phyloP scores from a whole-genome alignment of 371 early-diverging fungal genomes.

The Chytridiales sp. region DNA sequence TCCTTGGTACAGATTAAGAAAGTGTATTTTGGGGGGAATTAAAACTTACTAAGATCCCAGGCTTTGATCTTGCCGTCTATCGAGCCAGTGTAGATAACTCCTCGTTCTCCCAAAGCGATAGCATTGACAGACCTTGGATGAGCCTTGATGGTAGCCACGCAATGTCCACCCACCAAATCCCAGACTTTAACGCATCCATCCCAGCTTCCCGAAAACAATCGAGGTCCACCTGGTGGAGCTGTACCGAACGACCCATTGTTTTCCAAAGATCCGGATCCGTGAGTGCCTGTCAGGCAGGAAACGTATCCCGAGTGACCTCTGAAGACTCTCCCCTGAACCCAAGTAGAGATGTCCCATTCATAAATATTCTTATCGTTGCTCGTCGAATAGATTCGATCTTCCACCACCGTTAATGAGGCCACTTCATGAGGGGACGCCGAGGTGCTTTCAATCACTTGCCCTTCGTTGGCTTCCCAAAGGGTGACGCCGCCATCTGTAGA shows the following conservation, averaged over 20 bases:
- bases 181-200: constrained; percentile 33
- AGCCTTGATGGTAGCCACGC: constrained; percentile 10
- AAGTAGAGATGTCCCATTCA: constrained; percentile 24
- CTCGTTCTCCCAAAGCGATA: constrained; percentile 5
- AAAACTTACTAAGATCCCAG: constrained; percentile 32
- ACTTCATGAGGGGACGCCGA: constrained; percentile 26
- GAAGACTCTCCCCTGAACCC: constrained; percentile 15
- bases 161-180: constrained; percentile 27
- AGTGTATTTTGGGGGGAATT: not conserved
- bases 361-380: constrained; percentile 27
- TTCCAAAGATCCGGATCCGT: constrained; percentile 2
- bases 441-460: constrained; percentile 46
- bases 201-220: constrained; percentile 31
- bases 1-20: not conserved
- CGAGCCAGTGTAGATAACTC: constrained; percentile 22
- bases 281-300: constrained; percentile 17
- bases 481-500: constrained; percentile 22
- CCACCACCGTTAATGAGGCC: constrained; percentile 18
- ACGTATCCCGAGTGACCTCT: constrained; percentile 32
- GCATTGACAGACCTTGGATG: constrained; percentile 25
- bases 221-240: constrained; percentile 13
- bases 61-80: constrained; percentile 32
- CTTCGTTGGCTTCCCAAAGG: constrained; percentile 27
- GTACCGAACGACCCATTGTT: too few relatives aligned
- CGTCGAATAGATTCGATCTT: constrained; percentile 23